Evolutionary conservation across 192 early-diverging fungal species (phyloP), one percentile per base, ranked within the genome.

Genomic region (Backusella tuberculispora): DNA sequence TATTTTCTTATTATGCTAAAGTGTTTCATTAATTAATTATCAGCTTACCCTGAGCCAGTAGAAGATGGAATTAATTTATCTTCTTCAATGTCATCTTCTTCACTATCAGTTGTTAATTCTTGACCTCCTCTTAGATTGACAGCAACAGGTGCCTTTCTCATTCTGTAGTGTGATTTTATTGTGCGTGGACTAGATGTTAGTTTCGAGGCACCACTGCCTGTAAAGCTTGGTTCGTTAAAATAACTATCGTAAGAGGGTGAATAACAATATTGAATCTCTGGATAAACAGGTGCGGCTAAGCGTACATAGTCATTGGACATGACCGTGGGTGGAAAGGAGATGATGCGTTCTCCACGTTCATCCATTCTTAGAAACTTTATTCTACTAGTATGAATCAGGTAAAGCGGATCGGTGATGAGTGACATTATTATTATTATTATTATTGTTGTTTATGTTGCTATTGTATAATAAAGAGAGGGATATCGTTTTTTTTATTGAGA

Each of bases 331-430:
- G 83, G 84, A 65, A 94, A 93, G 3, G 89, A 88, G 74, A 94
- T 86, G 50, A 94, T 83, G n/a, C 91, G 91, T 72, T 89, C 90
- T 4, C 87, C 91, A 12, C 89, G 86, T 78, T 94, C 93, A 76
- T 92, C 91, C 14, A 92, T 80, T 19, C 89, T 87, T 50, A 94
- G 77, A 77, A 92, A 92, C 69, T 90, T 87, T 12, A 94, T 84
- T n/a, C 92, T 88, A 56, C 92, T 86, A 76, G 89, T 87, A 77
- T 95, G 91, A 70, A 95, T 87, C 26, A 95, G 82, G 80, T 89
- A 95, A 6, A 86, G 82, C 21, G 91, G 86, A 84, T 93, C 92
- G 46, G 87, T 88, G 21, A 90, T 79, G 42, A 93, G 79, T 42
- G 92, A 88, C 92, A 93, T 93, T 78, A 46, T 42, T 64, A 21